Conservation (phyloP, 352 stramenopile species). For the Aphanomyces invadans region DNA sequence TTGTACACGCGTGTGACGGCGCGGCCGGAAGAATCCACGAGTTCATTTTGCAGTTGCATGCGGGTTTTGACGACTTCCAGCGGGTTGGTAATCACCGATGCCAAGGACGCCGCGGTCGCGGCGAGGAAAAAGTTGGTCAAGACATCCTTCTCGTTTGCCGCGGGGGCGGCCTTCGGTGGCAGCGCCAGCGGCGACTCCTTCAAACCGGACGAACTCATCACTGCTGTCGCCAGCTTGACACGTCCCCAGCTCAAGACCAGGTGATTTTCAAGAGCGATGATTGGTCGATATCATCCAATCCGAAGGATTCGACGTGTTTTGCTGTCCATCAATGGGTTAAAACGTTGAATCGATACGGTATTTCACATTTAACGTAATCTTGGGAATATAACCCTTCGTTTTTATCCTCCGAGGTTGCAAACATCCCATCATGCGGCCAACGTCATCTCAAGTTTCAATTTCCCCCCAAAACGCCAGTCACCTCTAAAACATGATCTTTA, state of each 20-base stretch:
- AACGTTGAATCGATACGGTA: too few species aligned
- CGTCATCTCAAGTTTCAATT: too few species aligned
- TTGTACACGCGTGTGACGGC: conserved; percentile 24
- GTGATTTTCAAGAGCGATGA: too few species aligned
- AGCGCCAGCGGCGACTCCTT: not conserved
- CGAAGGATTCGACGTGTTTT: too few species aligned
- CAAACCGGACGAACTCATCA: not conserved
- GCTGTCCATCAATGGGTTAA: too few species aligned
- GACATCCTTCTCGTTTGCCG: conserved; percentile 20
- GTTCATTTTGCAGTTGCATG: conserved; percentile 25
- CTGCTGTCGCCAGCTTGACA: not conserved
- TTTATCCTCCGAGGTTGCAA: too few species aligned
- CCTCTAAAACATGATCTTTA: too few species aligned
- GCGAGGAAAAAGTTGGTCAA: conserved; percentile 25
- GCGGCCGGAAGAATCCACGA: conserved; percentile 10
- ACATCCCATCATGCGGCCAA: too few species aligned
- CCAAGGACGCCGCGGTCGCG: conserved; percentile 14
- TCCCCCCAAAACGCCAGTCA: too few species aligned
- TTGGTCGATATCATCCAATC: not conserved
- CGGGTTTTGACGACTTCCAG: conserved; percentile 24
- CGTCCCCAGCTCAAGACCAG: too few species aligned
- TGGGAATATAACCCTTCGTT: too few species aligned
- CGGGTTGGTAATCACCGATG: conserved; percentile 7
- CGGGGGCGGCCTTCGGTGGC: not conserved
- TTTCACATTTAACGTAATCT: too few species aligned